Evolutionary conservation across 306 rosid genomes (phyloP).

Genomic region (Begonia peltatifolia): DNA sequence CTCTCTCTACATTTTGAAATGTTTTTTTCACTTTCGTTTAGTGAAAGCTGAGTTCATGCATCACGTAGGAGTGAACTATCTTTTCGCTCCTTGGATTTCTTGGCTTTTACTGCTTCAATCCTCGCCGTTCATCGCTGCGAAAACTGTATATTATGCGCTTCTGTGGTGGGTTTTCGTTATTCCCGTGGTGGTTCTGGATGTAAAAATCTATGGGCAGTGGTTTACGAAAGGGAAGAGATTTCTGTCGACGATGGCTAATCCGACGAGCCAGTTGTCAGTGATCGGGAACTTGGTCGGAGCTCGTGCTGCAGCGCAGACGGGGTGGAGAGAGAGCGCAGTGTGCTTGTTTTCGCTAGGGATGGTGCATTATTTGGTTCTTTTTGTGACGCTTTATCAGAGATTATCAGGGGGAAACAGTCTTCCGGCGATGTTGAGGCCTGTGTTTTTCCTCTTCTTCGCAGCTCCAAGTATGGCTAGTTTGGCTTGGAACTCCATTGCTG

Average conservation of each 20-base stretch:
- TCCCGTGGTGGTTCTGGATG: conserved; percentile 14
- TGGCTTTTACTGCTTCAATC: conserved; percentile 26
- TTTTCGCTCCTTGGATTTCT: conserved; percentile 21
- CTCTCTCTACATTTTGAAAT: conserved; percentile 10
- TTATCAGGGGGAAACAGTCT: conserved; percentile 9
- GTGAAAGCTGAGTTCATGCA: conserved; percentile 18
- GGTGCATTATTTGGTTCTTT: conserved; percentile 20
- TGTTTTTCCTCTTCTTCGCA: conserved; percentile 20
- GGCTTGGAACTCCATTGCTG: conserved; percentile 19
- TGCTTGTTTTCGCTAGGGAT: conserved; percentile 17
- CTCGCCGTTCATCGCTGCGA: conserved; percentile 13
- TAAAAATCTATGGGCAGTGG: conserved; percentile 26
- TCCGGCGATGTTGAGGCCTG: conserved; percentile 14
- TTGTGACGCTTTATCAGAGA: conserved; percentile 25
- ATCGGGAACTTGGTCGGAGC: conserved; percentile 22
- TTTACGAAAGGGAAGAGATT: conserved; percentile 21
- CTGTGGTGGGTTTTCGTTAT: conserved; percentile 11
- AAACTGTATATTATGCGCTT: conserved; percentile 6
- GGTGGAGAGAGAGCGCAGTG: conserved; percentile 15
- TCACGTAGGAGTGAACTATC: conserved; percentile 21
- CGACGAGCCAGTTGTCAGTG: conserved; percentile 18
- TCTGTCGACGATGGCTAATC: conserved; percentile 18
- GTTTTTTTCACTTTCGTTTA: conserved; percentile 12
- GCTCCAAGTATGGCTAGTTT: conserved; percentile 23
- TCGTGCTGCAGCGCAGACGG: conserved; percentile 18